Conservation (phyloP, 1,284 basidiomycete species). For the Moesziomyces globuligerus region DNA sequence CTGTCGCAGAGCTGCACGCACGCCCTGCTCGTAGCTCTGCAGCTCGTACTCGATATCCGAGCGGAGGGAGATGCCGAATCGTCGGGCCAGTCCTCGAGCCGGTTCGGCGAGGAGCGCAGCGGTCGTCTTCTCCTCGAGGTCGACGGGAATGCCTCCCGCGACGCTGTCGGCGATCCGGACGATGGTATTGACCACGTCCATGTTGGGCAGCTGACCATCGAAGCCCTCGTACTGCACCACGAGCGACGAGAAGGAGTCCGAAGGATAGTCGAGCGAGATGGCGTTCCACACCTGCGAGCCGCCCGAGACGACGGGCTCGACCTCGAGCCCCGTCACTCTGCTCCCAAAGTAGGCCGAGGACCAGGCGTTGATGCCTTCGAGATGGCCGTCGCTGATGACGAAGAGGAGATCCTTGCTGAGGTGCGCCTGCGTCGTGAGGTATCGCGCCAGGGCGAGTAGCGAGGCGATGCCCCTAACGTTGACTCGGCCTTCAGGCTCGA, state of each 20-base stretch:
- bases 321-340: slow-evolving; percentile 74
- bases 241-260: slow-evolving; percentile 93
- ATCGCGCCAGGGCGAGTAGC: slow-evolving; percentile 82
- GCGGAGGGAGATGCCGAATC: slow-evolving; percentile 2
- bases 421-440: slow-evolving; percentile 72
- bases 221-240: slow-evolving; percentile 93
- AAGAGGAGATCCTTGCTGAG: slow-evolving; percentile 79
- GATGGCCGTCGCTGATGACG: slow-evolving; percentile 85
- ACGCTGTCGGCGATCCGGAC: slow-evolving; percentile 78
- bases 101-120: slow-evolving; percentile 12
- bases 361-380: slow-evolving; percentile 93
- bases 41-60: slow-evolving; percentile 31
- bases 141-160: slow-evolving; percentile 68
- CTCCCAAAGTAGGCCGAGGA: slow-evolving; percentile 82
- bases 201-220: slow-evolving; percentile 93
- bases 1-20: slow-evolving; percentile 20
- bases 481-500: slow-evolving; percentile 69
- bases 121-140: slow-evolving; percentile 6
- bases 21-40: slow-evolving; percentile 24
- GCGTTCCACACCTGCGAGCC: slow-evolving; percentile 79
- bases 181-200: slow-evolving; percentile 89
- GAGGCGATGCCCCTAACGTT: slow-evolving; percentile 89
- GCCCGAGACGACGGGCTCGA: slow-evolving; percentile 71
- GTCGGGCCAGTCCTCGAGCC: slow-evolving; percentile 7
- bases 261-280: slow-evolving; percentile 92